Evolutionary conservation across 176 grass and related monocot genomes (phyloP).

Genomic region (Triticum timopheevii): DNA sequence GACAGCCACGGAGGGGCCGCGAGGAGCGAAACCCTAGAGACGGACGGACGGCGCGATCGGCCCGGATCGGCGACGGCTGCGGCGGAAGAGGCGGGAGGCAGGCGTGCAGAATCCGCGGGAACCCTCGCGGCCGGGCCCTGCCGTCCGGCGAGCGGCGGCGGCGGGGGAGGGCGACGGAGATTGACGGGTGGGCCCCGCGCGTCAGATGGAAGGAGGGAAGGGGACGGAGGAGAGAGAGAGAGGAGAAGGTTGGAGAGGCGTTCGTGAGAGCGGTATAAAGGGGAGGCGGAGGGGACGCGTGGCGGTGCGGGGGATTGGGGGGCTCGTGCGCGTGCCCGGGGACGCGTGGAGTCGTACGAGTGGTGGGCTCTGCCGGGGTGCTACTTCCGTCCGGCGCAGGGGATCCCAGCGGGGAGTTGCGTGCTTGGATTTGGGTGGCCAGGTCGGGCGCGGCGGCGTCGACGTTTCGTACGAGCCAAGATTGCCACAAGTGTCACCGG

Average conservation of each 20-base stretch:
- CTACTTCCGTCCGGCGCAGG: background rate
- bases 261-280: slow-evolving; percentile 4
- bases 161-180: background rate
- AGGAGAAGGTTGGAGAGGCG: background rate
- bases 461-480: slow-evolving; percentile 41
- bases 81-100: background rate
- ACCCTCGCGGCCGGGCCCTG: slow-evolving; percentile 22
- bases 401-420: background rate
- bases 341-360: background rate
- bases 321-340: background rate
- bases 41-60: slow-evolving; percentile 19
- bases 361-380: rapidly evolving
- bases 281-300: background rate
- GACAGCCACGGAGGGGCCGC: background rate
- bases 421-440: slow-evolving; percentile 35
- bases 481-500: background rate
- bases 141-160: slow-evolving; percentile 50
- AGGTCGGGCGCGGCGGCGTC: background rate
- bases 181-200: slow-evolving; percentile 35
- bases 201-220: background rate
- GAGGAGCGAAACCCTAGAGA: slow-evolving; percentile 45
- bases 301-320: background rate
- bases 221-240: background rate
- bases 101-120: background rate
- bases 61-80: slow-evolving; percentile 14